phyloP scores from a whole-genome alignment of 768 basidiomycete genomes.

The Lactarius hengduanensis region DNA sequence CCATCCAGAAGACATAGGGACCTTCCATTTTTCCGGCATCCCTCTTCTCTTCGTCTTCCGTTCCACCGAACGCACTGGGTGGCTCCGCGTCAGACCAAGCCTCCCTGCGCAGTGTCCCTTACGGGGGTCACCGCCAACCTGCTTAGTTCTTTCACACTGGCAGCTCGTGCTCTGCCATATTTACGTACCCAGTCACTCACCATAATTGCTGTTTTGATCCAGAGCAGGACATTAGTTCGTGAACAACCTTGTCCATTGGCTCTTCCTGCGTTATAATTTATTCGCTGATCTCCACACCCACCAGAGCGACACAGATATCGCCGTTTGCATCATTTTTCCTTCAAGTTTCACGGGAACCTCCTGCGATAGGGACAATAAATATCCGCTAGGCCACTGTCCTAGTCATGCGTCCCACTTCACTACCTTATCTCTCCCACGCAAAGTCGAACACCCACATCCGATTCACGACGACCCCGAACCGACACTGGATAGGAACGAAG shows the following conservation, averaged over 20 bases:
- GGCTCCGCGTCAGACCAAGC: constrained; percentile 6
- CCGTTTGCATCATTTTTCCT: neutral
- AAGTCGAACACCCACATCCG: neutral
- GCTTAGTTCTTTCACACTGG: constrained; percentile 11
- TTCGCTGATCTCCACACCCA: neutral
- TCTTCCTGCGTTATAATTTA: neutral
- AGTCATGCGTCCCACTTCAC: neutral
- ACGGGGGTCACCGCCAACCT: constrained; percentile 9
- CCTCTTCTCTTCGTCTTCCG: neutral
- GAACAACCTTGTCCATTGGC: neutral
- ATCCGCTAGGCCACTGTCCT: neutral
- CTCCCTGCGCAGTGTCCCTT: constrained; percentile 13
- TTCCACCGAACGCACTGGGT: neutral
- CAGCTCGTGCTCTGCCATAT: constrained; percentile 8
- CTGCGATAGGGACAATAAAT: neutral
- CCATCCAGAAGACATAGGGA: no score
- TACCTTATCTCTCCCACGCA: neutral
- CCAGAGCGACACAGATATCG: neutral
- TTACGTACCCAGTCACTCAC: constrained; percentile 10
- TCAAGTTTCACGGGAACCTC: neutral
- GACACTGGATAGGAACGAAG: neutral
- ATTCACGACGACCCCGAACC: neutral
- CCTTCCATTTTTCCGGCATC: neutral
- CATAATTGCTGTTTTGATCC: neutral
- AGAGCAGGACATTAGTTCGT: neutral